phyloP scores from a whole-genome alignment of 805 yeast species.

The Starmera quercuum region DNA sequence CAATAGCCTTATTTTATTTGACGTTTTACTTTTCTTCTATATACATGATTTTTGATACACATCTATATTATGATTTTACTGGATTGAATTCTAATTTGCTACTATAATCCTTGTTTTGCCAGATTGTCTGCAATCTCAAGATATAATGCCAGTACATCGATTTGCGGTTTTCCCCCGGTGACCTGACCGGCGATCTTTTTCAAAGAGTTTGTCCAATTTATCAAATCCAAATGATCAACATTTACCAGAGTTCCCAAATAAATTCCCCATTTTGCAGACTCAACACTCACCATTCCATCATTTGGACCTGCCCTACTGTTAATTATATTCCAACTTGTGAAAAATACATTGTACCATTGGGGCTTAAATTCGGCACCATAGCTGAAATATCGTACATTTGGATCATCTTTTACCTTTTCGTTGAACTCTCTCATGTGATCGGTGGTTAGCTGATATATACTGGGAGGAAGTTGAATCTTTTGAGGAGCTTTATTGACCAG shows the following conservation, averaged over 20 bases:
- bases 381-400: constrained; percentile 65
- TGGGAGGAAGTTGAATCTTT: constrained; percentile 23
- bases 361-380: constrained; percentile 77
- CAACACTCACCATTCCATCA: constrained; percentile 81
- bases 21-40: no score
- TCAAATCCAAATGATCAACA: constrained; percentile 81
- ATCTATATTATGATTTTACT: not conserved
- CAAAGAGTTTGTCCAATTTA: constrained; percentile 67
- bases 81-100: not conserved
- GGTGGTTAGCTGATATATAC: constrained; percentile 64
- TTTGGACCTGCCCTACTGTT: constrained; percentile 44
- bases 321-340: constrained; percentile 59
- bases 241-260: constrained; percentile 71
- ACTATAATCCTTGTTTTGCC: constrained; percentile 49
- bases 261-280: constrained; percentile 77
- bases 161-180: constrained; percentile 25
- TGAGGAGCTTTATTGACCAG: constrained; percentile 18
- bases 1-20: no score
- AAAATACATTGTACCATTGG: constrained; percentile 50
- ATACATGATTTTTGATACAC: not conserved
- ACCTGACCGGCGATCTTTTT: constrained; percentile 22
- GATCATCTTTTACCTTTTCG: constrained; percentile 39
- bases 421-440: constrained; percentile 47
- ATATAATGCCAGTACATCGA: constrained; percentile 60
- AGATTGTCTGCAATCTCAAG: constrained; percentile 58